These are phyloP conservation scores for Backusella circina DNA, from an alignment of 192 early-diverging fungal species.

Conservation along the genomic window DNA sequence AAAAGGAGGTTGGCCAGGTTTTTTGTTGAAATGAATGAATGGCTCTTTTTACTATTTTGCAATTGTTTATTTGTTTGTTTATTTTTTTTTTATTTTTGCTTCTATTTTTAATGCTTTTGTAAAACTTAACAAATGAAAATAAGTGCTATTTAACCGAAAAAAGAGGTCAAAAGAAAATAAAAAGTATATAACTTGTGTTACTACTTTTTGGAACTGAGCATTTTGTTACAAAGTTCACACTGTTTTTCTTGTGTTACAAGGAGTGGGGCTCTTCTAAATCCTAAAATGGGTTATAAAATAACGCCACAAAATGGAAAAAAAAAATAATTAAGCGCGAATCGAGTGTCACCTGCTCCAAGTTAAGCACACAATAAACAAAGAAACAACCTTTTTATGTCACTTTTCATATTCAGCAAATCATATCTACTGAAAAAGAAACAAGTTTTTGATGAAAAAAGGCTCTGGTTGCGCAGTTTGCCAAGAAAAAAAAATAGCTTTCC, in stretches of 20 bases:
- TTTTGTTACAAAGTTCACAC: neutral
- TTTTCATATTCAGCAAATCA: neutral
- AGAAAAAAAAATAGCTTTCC: neutral
- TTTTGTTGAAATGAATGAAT: neutral
- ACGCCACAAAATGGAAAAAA: neutral
- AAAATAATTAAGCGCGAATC: neutral
- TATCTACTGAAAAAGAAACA: neutral
- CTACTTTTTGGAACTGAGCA: neutral
- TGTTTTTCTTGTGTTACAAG: neutral
- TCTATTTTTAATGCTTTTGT: neutral
- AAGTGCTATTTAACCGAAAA: neutral
- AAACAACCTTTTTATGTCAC: neutral
- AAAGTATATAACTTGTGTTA: neutral
- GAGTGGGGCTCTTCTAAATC: neutral
- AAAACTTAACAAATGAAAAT: constrained; percentile 5
- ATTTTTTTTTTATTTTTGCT: neutral
- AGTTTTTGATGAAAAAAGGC: neutral
- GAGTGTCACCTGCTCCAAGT: neutral
- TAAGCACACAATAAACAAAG: neutral
- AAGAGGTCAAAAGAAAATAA: too few species aligned
- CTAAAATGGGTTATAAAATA: neutral
- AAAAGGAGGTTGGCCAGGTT: constrained; percentile 1
- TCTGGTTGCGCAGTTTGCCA: neutral
- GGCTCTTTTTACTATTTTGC: neutral
- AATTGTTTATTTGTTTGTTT: constrained; percentile 1